Evolutionary conservation across 2,329 filamentous ascomycete species (phyloP), one percentile per base, ranked within the genome.

Genomic region (Xylariaceae sp.): DNA sequence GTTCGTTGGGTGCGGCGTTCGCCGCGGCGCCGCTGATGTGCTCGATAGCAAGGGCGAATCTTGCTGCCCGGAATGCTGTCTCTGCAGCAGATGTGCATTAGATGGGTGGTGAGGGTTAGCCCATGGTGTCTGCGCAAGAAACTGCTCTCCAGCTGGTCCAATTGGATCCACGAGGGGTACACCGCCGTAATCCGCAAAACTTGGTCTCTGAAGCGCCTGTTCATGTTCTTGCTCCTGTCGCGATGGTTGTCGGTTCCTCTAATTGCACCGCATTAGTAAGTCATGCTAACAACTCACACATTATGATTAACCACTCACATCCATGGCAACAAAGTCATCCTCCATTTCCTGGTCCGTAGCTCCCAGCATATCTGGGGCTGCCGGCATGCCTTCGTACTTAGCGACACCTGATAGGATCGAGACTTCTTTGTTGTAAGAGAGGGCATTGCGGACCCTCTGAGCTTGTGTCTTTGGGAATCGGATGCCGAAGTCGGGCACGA

Each of bases 331-430:
- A 58, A 97, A 76, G 72, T 99, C 94, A 45, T 93, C 87, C 50
- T 96, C 90, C 43, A 94, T 73, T 65, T 97, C 90, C 11, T 81
- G 76, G 18, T 80, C 71, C 36, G 87, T 86, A 22, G 89, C 88
- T 40, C 88, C 81, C 52, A 78, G 78, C 71, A 99, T 87, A 33
- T 89, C 80, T 17, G 94, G 94, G n/a, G 92, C 94, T 31, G 93
- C 92, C 34, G 94, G 94, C 72, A 99, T 99, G 19, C 94, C 94
- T 64, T 96, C 86, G 68, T 97, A 92, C 72, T 97, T 97, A 34
- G 93, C 92, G 47, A 97, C 80, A 36, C 93, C 93, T 6, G 92
- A 87, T 51, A 99, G 75, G 28, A 97, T 84, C 0, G 92, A 96
- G 5, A 99, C 92, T 69, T 99, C 94, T 59, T 88, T 89, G 69